phyloP scores from a whole-genome alignment of 129 eudicot genomes.

The Mikania micrantha region DNA sequence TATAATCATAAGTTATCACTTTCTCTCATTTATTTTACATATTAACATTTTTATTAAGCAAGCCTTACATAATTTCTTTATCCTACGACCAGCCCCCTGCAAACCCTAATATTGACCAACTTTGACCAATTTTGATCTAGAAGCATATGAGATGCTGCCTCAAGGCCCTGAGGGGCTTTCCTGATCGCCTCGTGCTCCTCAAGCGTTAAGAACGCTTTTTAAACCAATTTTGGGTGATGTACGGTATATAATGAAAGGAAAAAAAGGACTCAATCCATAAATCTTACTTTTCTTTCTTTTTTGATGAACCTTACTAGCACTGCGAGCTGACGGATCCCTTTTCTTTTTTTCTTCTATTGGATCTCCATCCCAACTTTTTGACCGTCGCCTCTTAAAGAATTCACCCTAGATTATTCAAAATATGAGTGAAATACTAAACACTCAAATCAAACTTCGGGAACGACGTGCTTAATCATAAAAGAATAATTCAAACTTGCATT shows the following conservation, averaged over 20 bases:
- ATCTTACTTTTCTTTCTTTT: constrained; percentile 56
- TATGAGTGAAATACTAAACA: not conserved
- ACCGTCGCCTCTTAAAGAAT: constrained; percentile 9
- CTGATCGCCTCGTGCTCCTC: no score
- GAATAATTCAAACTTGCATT: not conserved
- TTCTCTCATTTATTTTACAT: no score
- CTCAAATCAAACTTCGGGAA: not conserved
- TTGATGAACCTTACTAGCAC: constrained; percentile 31
- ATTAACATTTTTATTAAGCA: no score
- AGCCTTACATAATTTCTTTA: no score
- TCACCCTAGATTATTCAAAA: constrained; percentile 19
- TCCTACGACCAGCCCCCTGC: no score
- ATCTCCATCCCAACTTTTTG: constrained; percentile 23
- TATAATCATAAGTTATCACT: no score
- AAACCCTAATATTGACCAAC: no score
- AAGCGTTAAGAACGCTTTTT: no score
- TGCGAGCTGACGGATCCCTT: constrained; percentile 37
- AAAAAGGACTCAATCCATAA: not conserved
- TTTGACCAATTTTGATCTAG: no score
- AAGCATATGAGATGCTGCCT: no score
- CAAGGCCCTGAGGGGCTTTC: no score
- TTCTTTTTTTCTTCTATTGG: constrained; percentile 3
- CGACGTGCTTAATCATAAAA: not conserved
- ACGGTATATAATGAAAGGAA: not conserved
- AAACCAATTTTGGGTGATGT: not conserved